phyloP scores from a whole-genome alignment of 345 rosid species.

The Kandelia obovata region DNA sequence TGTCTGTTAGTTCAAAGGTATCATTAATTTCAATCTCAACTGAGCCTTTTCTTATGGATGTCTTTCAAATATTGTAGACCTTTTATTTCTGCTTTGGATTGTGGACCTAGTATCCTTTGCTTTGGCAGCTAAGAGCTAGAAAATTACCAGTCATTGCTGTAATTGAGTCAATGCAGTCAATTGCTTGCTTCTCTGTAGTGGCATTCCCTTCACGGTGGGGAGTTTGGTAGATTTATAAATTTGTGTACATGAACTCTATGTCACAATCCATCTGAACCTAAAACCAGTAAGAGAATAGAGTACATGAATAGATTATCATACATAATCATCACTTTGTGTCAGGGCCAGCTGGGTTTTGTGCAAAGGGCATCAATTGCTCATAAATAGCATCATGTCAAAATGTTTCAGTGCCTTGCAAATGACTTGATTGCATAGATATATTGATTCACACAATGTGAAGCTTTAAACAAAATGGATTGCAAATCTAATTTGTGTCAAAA shows the following conservation, averaged over 20 bases:
- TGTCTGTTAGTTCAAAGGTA: slow-evolving; percentile 87
- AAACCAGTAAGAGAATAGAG: too few species aligned
- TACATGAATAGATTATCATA: too few species aligned
- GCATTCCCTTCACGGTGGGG: background rate
- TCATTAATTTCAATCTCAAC: background rate
- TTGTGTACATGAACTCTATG: background rate
- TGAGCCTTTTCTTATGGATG: background rate
- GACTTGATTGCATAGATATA: background rate
- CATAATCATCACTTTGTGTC: too few species aligned
- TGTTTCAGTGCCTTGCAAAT: background rate
- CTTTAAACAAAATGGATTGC: background rate
- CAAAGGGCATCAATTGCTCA: too few species aligned
- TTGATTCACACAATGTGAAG: background rate
- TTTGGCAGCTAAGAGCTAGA: background rate
- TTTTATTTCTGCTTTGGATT: background rate
- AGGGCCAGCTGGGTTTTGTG: too few species aligned
- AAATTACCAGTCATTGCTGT: background rate
- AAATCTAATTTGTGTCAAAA: background rate
- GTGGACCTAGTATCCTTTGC: too few species aligned
- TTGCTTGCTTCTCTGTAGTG: background rate
- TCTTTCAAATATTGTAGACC: background rate
- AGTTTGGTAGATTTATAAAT: background rate
- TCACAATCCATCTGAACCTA: background rate
- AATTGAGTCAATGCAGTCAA: background rate
- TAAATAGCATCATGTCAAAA: background rate